Evolutionary conservation across 805 yeast species (phyloP), one percentile per base, ranked within the genome.

Genomic region (Lipomyces mesembrius): DNA sequence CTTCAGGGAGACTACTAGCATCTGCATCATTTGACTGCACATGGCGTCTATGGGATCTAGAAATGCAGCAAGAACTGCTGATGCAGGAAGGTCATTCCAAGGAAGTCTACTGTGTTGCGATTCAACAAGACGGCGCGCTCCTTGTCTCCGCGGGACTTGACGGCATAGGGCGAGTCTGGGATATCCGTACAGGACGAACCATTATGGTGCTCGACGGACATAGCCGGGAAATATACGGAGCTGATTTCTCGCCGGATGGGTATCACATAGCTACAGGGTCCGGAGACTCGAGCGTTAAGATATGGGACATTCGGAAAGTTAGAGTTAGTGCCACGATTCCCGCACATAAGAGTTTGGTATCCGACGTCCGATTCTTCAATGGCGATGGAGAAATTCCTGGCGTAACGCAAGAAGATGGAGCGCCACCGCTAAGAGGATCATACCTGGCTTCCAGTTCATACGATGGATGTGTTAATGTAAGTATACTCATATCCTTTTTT

Each of bases 31-130:
- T 83, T 74, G 98, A 94, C 77, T 82, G 82, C 70, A 91, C 97
- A 0, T 94, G 97, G 97, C 84, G 91, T 67, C 76, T 91, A 2
- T 93, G 97, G 97, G 97, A 94, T 76, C 70, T 87, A 0, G 78
- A 79, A 12, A 83, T 81, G 3, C 76, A 77, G 17, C 74, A 75
- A 37, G 86, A 86, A 62, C 73, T 94, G 6, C 79, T 85, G 53
- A 80, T 85, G 66, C 98, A 94, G 76, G 97, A 91, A 74, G 97
- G 98, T 0, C 98, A 94, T 75, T 79, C 90, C 0, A 88, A 86
- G 72, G 95, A 87, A 65, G 87, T 92, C 0, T 86, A 84, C 67
- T 74, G 87, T 0, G 76, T 90, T 2, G 78, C 84, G 0, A 83
- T 89, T 68, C 96, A 92, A 67, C 71, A 67, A 17, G 96, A 91